phyloP scores from a whole-genome alignment of 2,329 filamentous ascomycete genomes.

The Penicillium hesseltinei region DNA sequence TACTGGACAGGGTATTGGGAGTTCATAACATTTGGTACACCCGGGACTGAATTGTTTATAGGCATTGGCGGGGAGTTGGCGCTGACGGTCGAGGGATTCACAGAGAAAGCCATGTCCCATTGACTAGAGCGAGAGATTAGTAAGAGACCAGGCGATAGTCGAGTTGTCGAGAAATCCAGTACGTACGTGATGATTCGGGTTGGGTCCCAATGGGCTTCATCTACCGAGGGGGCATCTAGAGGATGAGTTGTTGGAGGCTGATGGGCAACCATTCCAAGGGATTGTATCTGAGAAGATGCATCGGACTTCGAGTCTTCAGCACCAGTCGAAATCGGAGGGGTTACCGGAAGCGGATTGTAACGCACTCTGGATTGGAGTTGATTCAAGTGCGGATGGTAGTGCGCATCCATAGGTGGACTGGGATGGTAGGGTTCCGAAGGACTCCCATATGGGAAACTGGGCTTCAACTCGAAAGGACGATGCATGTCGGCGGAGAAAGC shows the following conservation, averaged over 20 bases:
- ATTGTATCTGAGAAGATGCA: constrained; percentile 67
- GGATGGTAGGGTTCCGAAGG: constrained; percentile 63
- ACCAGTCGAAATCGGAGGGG: constrained; percentile 74
- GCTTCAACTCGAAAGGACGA: constrained; percentile 85
- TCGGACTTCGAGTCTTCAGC: constrained; percentile 74
- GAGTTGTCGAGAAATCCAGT: not conserved
- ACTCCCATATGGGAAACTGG: constrained; percentile 82
- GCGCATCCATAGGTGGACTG: constrained; percentile 57
- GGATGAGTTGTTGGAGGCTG: constrained; percentile 40
- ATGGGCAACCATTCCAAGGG: constrained; percentile 44
- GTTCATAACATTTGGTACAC: constrained; percentile 27
- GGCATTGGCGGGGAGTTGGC: constrained; percentile 44
- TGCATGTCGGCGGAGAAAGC: constrained; percentile 85
- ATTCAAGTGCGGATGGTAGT: constrained; percentile 53
- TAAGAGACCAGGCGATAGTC: constrained; percentile 10
- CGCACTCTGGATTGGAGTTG: constrained; percentile 46
- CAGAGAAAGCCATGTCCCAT: constrained; percentile 94
- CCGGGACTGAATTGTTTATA: constrained; percentile 29
- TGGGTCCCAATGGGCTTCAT: constrained; percentile 78
- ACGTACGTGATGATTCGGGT: constrained; percentile 86
- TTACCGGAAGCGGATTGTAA: constrained; percentile 66
- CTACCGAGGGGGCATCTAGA: constrained; percentile 58
- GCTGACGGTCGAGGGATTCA: constrained; percentile 51
- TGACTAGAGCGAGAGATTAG: constrained; percentile 58
- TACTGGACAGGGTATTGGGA: constrained; percentile 39